These are phyloP conservation scores for Ceratocystis diversiconidia DNA, from an alignment of 2,329 filamentous ascomycete species.

Conservation along the genomic window DNA sequence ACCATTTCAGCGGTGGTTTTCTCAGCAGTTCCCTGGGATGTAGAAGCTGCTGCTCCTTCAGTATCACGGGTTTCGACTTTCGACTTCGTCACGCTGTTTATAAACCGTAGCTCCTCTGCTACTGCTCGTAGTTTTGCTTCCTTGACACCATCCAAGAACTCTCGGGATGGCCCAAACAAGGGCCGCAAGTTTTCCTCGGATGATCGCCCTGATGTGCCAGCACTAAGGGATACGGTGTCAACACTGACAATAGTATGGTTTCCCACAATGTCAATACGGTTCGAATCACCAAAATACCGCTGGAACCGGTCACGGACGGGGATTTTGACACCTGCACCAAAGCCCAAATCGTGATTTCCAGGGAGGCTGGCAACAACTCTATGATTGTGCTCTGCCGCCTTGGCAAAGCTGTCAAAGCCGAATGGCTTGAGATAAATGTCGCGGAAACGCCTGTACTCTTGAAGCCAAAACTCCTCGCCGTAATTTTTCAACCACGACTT, in stretches of 20 bases:
- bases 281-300: slow-evolving; percentile 80
- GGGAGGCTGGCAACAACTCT: slow-evolving; percentile 76
- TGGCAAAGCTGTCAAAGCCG: slow-evolving; percentile 39
- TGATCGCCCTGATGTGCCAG: slow-evolving; percentile 41
- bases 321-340: slow-evolving; percentile 69
- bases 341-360: slow-evolving; percentile 90
- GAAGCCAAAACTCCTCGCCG: slow-evolving; percentile 68
- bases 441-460: slow-evolving; percentile 76
- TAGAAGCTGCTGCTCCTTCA: not conserved
- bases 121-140: slow-evolving; percentile 52
- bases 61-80: slow-evolving; percentile 30
- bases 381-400: slow-evolving; percentile 48
- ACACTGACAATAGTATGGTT: slow-evolving; percentile 94
- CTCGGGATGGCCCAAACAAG: slow-evolving; percentile 62
- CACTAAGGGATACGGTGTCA: slow-evolving; percentile 77
- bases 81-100: slow-evolving; percentile 40
- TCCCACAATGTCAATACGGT: slow-evolving; percentile 76
- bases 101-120: slow-evolving; percentile 51
- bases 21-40: not conserved
- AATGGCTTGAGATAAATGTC: slow-evolving; percentile 53
- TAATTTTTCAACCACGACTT: slow-evolving; percentile 62
- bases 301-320: slow-evolving; percentile 72
- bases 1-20: not conserved
- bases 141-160: slow-evolving; percentile 59
- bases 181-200: slow-evolving; percentile 37